Base-by-base conservation (phyloP, 164 flowering plant genomes). In the Saururus chinensis region DNA sequence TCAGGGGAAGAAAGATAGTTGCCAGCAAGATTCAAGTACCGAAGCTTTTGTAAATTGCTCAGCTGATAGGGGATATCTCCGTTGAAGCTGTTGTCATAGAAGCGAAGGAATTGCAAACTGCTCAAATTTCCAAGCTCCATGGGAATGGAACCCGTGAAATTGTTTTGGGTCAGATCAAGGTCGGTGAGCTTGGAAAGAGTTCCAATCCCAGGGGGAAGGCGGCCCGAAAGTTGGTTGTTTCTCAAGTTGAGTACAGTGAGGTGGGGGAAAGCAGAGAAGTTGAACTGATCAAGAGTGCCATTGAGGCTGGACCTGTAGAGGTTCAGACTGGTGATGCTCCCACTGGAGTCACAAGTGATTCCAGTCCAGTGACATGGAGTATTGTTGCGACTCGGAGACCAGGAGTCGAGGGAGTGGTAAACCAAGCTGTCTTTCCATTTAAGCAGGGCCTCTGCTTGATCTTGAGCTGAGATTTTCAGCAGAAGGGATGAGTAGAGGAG, bases 401-500 rank as follows among this genome's bases (percentile, higher is more conserved):
- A 65, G 41, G 21, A 70, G 42, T 48, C 48, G 7, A 70, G 71
- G 13, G 71, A 61, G 40, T 70, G 69, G 40, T 69, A 57, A 19
- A 19, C 20, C 22, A 74, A 65, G 60, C 74, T 70, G 65, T 64
- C 52, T 59, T 61, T 74, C 74, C 77, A 74, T 62, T 23, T 67
- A 9, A 67, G 37, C 54, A 74, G 41, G 23, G 71, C 71, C 56
- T 65, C 55, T 54, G 66, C 69, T 60, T 70, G 68, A 12, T 22
- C 51, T 40, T 66, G 63, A 42, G 74, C 74, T 41, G 71, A 63
- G 51, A 51, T 26, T 35, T 52, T 30, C 9, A 52, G 0, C 35
- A 35, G 9, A 49, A 60, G 10, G 41, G 37, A 54, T 9, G 35
- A 49, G 17, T 54, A 54, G 2, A 58, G 19, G 53, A 71, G 21